phyloP scores from a whole-genome alignment of 768 basidiomycete species.

The Pisolithus albus region DNA sequence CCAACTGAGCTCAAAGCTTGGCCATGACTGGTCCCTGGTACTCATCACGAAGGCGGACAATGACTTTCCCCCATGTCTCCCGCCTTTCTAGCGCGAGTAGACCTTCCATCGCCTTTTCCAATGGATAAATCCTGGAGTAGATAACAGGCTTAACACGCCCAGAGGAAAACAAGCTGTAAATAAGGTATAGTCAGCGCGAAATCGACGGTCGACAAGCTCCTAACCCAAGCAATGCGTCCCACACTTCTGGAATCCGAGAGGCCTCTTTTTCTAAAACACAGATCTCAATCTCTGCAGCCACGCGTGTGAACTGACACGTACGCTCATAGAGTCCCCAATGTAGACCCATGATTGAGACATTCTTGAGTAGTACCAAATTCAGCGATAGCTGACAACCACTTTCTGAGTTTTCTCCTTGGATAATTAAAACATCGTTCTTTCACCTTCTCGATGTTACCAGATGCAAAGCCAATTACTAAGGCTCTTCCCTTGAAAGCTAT shows the following conservation, averaged over 20 bases:
- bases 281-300: background rate
- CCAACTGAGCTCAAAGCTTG: slow-evolving; percentile 31
- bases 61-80: slow-evolving; percentile 89
- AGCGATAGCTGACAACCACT: slow-evolving; percentile 58
- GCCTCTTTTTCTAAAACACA: slow-evolving; percentile 53
- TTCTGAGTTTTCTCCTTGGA: slow-evolving; percentile 1
- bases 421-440: background rate
- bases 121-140: slow-evolving; percentile 61
- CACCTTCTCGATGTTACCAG: slow-evolving; percentile 21
- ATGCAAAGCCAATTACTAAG: slow-evolving; percentile 74
- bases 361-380: slow-evolving; percentile 78
- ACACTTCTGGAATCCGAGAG: slow-evolving; percentile 55
- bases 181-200: slow-evolving; percentile 2
- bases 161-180: slow-evolving; percentile 55
- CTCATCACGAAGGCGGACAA: slow-evolving; percentile 59
- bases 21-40: slow-evolving; percentile 22
- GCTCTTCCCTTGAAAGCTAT: slow-evolving; percentile 92
- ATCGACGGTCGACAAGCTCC: slow-evolving; percentile 14
- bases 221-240: slow-evolving; percentile 62
- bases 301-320: slow-evolving; percentile 29
- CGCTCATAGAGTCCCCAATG: slow-evolving; percentile 81
- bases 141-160: slow-evolving; percentile 61
- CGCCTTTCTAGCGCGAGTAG: slow-evolving; percentile 70
- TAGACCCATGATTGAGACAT: slow-evolving; percentile 75
- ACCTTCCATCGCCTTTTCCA: slow-evolving; percentile 63